Evolutionary conservation across 192 early-diverging fungal species (phyloP).

Genomic region (Umbelopsis sp.): DNA sequence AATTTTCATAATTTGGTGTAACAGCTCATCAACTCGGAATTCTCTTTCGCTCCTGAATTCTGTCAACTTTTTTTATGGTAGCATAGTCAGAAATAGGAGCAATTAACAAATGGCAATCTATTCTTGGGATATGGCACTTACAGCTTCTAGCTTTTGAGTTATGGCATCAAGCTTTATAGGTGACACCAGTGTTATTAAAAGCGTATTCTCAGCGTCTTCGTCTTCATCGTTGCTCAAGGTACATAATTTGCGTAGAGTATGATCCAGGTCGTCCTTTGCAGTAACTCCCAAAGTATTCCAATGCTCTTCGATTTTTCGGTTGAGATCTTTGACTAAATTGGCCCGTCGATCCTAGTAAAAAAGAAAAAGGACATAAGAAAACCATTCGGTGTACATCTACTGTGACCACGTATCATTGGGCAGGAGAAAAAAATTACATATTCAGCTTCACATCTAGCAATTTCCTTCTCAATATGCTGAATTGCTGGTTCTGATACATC

Average conservation of each 20-base stretch:
- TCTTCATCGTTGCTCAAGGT: neutral
- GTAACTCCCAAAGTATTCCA: constrained; percentile 8
- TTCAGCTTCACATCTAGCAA: constrained; percentile 29
- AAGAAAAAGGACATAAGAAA: neutral
- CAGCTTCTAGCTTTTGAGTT: neutral
- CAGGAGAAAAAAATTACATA: constrained; percentile 13
- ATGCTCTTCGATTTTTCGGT: constrained; percentile 2
- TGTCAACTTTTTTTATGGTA: neutral
- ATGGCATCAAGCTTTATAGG: neutral
- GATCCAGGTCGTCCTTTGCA: neutral
- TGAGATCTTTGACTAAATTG: neutral
- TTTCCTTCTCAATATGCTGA: constrained; percentile 29
- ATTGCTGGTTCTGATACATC: constrained; percentile 30
- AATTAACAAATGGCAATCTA: neutral
- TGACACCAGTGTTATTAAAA: neutral
- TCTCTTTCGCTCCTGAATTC: constrained; percentile 11
- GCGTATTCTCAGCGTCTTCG: neutral
- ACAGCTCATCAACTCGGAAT: constrained; percentile 5
- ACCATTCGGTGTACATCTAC: neutral
- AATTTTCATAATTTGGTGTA: constrained; percentile 17
- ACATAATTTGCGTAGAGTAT: neutral
- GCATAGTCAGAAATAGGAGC: neutral
- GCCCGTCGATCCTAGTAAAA: neutral
- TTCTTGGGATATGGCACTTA: neutral
- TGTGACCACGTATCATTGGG: neutral